Base-by-base conservation (phyloP, 2,329 filamentous ascomycete species). In the Ceratocystis lukuohia region DNA sequence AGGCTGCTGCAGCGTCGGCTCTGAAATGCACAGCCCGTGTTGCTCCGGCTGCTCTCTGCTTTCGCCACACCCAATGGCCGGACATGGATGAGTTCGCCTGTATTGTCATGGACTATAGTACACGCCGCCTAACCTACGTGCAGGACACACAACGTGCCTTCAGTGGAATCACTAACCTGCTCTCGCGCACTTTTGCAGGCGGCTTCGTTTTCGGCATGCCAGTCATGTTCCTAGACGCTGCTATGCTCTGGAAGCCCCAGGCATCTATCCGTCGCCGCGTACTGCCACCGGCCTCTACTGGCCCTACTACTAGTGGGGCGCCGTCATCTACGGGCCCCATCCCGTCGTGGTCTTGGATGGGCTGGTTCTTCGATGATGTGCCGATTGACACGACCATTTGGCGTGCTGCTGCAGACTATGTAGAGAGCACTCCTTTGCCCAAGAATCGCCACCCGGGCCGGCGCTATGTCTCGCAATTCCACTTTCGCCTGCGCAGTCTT, bases 291-390 rank as follows among this genome's bases (percentile, higher is more conserved):
- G 64, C 67, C 3, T 68, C 66, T 2, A 5, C 22, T 12, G 66
- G 63, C 2, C 30, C 53, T 10, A 63, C 62, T 28, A 22, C 48
- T 1, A 48, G 25, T 6, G 66, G 63, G 3, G 66, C 76, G 1
- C 77, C 76, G 64, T 59, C 59, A 15, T 62, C 63, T 44, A 46
- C 66, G 4, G 66, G 76, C 1, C 76, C 75, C 62, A 71, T 79
- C 5, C 77, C 77, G 0, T 77, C 76, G 3, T 79, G 77, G 77
- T 77, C 77, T 37, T 79, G 77, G 77, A 76, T 79, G 74, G 77
- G 77, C 25, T 79, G 77, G 77, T 78, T 76, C 74, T 78, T 77
- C 66, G 77, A 79, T 66, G 76, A 74, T 33, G 72, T 78, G 15
- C 74, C 77, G 5, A 75, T 76, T 15, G 77, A 79, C 65, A 69